These are phyloP conservation scores for Mycena sanguinolenta DNA, from an alignment of 768 basidiomycete genomes.

Conservation along the genomic window DNA sequence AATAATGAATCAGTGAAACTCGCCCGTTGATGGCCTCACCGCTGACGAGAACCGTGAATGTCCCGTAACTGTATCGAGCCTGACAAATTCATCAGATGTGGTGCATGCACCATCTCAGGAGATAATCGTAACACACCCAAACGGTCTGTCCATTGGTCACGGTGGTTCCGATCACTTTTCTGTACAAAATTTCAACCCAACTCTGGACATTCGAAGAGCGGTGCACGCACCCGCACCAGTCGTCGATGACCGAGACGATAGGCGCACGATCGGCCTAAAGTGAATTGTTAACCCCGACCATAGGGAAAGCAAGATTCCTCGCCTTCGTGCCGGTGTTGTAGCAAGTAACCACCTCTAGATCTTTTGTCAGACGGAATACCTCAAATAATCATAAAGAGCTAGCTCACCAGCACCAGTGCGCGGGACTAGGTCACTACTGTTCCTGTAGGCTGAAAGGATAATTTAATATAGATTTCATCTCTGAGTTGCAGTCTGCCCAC, in stretches of 20 bases:
- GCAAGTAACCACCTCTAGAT: slow-evolving; percentile 3
- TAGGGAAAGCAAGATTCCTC: too few species aligned
- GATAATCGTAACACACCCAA: background rate
- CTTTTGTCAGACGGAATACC: too few species aligned
- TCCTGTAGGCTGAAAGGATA: too few species aligned
- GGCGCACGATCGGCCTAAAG: slow-evolving; percentile 17
- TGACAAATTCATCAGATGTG: background rate
- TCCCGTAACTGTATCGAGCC: slow-evolving; percentile 7
- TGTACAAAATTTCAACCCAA: background rate
- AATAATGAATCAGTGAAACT: background rate
- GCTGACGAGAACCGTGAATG: slow-evolving; percentile 13
- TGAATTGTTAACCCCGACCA: too few species aligned
- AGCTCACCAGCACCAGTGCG: too few species aligned
- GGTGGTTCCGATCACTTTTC: background rate
- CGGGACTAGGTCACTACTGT: too few species aligned
- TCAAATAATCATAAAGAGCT: too few species aligned
- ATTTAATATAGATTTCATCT: too few species aligned
- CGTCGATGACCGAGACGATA: slow-evolving; percentile 17
- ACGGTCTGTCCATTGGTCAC: background rate
- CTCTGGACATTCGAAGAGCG: rapidly evolving
- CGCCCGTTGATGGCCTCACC: slow-evolving; percentile 11
- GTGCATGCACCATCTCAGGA: too few species aligned
- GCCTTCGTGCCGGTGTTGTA: background rate
- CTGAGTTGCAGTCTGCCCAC: background rate
- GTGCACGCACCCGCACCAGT: slow-evolving; percentile 8